phyloP scores from a whole-genome alignment of 108 stramenopile genomes.

The Nitzschia putrida region DNA sequence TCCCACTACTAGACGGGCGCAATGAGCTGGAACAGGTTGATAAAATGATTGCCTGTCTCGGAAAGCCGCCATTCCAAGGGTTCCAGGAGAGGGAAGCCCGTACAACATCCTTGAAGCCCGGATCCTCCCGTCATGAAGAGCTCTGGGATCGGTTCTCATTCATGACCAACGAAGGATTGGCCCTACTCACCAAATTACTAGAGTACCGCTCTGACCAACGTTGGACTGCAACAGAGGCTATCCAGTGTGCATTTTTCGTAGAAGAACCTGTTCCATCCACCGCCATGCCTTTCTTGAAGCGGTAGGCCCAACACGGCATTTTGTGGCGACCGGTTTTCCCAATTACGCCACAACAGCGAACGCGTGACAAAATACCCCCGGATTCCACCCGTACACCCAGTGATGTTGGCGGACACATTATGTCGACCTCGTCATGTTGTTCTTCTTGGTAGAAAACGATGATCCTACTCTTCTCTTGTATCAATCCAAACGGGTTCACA shows the following conservation, averaged over 20 bases:
- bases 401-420: too few species aligned
- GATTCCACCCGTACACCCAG: too few species aligned
- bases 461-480: too few species aligned
- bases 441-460: too few species aligned
- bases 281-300: slow-evolving; percentile 9
- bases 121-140: neutral
- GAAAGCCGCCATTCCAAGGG: slow-evolving; percentile 43
- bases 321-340: too few species aligned
- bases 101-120: neutral
- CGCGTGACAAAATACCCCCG: too few species aligned
- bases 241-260: slow-evolving; percentile 45
- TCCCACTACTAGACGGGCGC: slow-evolving; percentile 75
- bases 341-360: too few species aligned
- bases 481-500: too few species aligned
- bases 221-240: slow-evolving; percentile 58
- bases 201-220: slow-evolving; percentile 53
- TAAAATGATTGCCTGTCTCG: slow-evolving; percentile 70
- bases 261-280: slow-evolving; percentile 34
- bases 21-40: slow-evolving; percentile 79
- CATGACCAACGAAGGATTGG: slow-evolving; percentile 43
- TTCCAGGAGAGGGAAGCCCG: neutral
- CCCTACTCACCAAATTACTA: slow-evolving; percentile 51
- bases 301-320: too few species aligned
- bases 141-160: slow-evolving; percentile 39
- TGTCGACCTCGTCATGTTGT: too few species aligned